Evolutionary conservation across 192 early-diverging fungal species (phyloP), one percentile per base, ranked within the genome.

Genomic region (Gryganskiella cystojenkinii): DNA sequence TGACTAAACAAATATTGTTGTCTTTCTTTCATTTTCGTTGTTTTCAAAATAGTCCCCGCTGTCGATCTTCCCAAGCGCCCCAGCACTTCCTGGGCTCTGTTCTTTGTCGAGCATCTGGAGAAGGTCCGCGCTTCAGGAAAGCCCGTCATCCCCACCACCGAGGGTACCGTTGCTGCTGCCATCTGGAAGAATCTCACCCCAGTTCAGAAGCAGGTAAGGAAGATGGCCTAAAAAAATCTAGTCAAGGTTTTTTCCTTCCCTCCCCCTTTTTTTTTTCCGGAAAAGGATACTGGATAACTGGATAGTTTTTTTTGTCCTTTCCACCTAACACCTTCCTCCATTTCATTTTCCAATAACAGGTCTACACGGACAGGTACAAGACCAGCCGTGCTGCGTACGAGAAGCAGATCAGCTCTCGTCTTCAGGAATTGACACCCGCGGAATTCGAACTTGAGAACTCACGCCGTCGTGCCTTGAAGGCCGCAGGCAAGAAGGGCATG

Each of bases 371-470:
- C 37, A 67, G 15, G 10, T 76, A 67, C 54, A 35, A 47, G 19
- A 52, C 50, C 19, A 51, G 56, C 45, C 11, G 60, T n/a, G 52
- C 4, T 5, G 57, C 28, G 11, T 76, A 40, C 73, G 59, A 68
- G 52, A 76, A 50, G 47, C 30, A 63, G 44, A 57, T 50, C 22
- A 47, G 46, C 4, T 24, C 61, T 7, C 65, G 73, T 25, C 56
- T 78, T 28, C 54, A 63, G 28, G 65, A 78, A 22, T 49, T 78
- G 65, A 68, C 65, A 7, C 73, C 66, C 14, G 65, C 52, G 4
- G 65, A 78, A 30, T 78, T 52, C 56, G 64, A 59, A 40, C 60
- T 57, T 17, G 73, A 78, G 55, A 78, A 78, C 33, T 34, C 66
- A 24, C 73, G 73, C 30, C 73, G 73, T n/a, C 53, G 43, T 22